Percentiles rank a stretch among this genome's conserved stretches.
Conservation (phyloP, 805 yeast genomes). For the Candida loeiensis region DNA sequence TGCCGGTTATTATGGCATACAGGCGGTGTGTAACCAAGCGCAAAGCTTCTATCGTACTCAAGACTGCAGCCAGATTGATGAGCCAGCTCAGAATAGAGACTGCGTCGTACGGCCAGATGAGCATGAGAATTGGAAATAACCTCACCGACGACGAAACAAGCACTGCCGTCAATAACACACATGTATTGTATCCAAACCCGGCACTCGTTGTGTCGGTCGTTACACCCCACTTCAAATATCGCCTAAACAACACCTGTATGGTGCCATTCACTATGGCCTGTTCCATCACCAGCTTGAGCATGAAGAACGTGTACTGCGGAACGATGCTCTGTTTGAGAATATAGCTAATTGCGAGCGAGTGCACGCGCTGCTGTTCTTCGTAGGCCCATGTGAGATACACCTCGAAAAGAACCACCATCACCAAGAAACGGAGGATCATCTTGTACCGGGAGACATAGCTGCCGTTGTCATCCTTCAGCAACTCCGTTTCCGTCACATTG, state of each 20-base stretch:
- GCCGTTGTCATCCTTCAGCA: slow-evolving; percentile 9
- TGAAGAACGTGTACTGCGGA: slow-evolving; percentile 55
- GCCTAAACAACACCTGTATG: slow-evolving; percentile 25
- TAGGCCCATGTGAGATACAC: slow-evolving; percentile 91
- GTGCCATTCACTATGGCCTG: slow-evolving; percentile 38
- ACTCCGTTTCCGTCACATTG: slow-evolving; percentile 48
- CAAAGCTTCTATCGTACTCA: slow-evolving; percentile 63
- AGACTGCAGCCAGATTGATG: slow-evolving; percentile 56
- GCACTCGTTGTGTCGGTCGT: slow-evolving; percentile 14
- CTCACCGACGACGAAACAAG: slow-evolving; percentile 76
- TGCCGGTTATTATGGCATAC: slow-evolving; percentile 14
- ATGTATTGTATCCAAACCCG: slow-evolving; percentile 25
- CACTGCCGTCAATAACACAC: slow-evolving; percentile 63
- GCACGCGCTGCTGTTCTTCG: slow-evolving; percentile 58
- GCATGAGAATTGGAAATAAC: slow-evolving; percentile 84
- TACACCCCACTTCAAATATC: slow-evolving; percentile 20
- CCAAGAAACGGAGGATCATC: slow-evolving; percentile 42
- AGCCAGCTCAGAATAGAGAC: slow-evolving; percentile 59
- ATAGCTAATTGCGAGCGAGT: slow-evolving; percentile 20
- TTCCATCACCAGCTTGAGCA: slow-evolving; percentile 48
- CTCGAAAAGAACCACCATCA: slow-evolving; percentile 73
- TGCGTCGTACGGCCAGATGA: slow-evolving; percentile 92
- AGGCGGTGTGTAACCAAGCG: slow-evolving; percentile 19
- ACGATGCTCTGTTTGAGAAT: slow-evolving; percentile 35
- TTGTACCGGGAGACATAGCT: slow-evolving; percentile 17